Base-by-base conservation (phyloP, 768 basidiomycete genomes). In the Pisolithus microcarpus region DNA sequence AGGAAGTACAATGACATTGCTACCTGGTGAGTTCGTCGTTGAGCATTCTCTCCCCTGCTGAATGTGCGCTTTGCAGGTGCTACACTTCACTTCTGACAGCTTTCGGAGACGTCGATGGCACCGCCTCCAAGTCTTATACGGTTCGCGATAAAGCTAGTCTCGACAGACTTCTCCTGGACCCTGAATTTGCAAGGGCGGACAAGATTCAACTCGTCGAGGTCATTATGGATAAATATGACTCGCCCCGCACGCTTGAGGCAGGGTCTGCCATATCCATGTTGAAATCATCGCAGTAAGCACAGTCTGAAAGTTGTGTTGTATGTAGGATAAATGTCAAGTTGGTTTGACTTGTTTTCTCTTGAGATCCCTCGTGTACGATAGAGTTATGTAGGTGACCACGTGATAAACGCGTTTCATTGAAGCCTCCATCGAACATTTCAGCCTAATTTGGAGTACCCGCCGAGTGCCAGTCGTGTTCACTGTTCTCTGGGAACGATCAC, bases 1-100 rank as follows among this genome's bases (percentile, higher is more conserved):
- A 82, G 87, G 50, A 79, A 82, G 63, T 94, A 96, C 69, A 95
- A 95, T 64, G 84, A 96, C 62, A 85, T 98, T 56, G 73, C 76
- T 24, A 70, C 84, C 60, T 96, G 92, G 78, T 75, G 36, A 50
- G 72, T 58, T 21, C 19, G n/a, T 47, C 15, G 19, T 13, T 3
- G 28, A 21, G 11, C 5, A 24, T n/a, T 24, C 16, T 8, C 36
- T 30, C 18, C 36, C n/a, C 46, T 49, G 7, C 52, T 44, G 21
- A 16, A 44, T 10, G 18, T 47, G 19, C 5, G 26, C 6, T 36
- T 13, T 24, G 9, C 51, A 75, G 75, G 87, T 78, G 80, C 59
- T 88, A 82, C 81, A 76, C 81, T 2, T 70, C 71, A 50, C 72
- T 89, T 30, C 70, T 88, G n/a, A 72, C 72, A 30, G 75, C 77